These are phyloP conservation scores for Speleostelium caveatum DNA, from an alignment of 78 protist genomes.

Conservation along the genomic window DNA sequence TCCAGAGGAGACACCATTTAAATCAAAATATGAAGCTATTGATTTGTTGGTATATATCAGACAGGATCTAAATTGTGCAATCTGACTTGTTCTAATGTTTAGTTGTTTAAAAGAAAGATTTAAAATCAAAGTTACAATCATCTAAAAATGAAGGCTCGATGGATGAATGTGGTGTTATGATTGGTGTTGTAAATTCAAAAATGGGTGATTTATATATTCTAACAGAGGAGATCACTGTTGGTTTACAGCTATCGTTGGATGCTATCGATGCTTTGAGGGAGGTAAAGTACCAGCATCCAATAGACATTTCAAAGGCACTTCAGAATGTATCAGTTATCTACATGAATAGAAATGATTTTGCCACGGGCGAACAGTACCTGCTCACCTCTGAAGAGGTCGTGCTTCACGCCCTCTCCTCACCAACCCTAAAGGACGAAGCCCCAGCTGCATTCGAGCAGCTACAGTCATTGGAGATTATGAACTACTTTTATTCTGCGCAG, in stretches of 20 bases:
- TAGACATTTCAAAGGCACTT: background rate
- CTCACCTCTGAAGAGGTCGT: background rate
- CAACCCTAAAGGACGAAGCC: background rate
- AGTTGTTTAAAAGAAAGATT: background rate
- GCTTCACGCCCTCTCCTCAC: background rate
- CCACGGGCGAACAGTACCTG: background rate
- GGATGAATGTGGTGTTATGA: background rate
- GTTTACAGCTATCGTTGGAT: background rate
- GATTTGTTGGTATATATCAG: conserved; percentile 6
- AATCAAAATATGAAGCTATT: conserved; percentile 35
- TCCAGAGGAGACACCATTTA: conserved; percentile 17
- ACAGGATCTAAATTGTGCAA: background rate
- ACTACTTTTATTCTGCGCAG: conserved; percentile 23
- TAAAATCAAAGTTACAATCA: background rate
- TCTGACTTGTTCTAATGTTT: background rate
- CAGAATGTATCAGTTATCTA: conserved; percentile 3
- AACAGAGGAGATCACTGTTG: conserved; percentile 21
- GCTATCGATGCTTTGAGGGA: background rate
- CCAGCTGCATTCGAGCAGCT: background rate
- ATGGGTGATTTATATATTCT: conserved; percentile 7
- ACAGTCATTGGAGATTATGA: conserved; percentile 7
- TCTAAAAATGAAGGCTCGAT: background rate
- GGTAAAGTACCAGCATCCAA: background rate
- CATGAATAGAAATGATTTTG: conserved; percentile 14
- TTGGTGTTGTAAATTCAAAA: conserved; percentile 7